Conservation (phyloP, 345 rosid genomes). For the Aurinia saxatilis region DNA sequence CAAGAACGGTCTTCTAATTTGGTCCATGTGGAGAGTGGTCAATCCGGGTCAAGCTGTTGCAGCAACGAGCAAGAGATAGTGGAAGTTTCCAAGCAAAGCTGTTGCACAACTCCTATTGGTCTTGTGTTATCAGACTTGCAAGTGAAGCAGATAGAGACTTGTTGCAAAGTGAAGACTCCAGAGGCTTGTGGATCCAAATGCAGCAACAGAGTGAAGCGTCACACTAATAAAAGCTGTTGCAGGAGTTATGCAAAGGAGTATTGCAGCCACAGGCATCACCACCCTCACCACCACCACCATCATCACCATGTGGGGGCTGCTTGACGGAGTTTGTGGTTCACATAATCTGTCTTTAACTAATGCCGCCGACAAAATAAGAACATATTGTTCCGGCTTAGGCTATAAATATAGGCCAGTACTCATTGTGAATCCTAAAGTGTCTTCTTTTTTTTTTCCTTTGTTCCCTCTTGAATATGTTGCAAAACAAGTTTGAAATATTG, state of each 20-base stretch:
- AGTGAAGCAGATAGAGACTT: slow-evolving; percentile 19
- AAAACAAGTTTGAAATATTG: not conserved
- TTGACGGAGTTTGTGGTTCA: not conserved
- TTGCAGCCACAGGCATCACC: slow-evolving; percentile 16
- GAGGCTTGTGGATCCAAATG: slow-evolving; percentile 19
- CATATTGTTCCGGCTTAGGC: not conserved
- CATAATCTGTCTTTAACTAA: not conserved
- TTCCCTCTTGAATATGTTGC: not conserved
- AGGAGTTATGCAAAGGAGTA: slow-evolving; percentile 25
- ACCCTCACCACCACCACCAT: slow-evolving; percentile 12
- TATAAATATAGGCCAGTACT: not conserved
- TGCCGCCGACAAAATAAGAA: not conserved
- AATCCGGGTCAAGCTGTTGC: slow-evolving; percentile 12
- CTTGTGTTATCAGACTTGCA: slow-evolving; percentile 11
- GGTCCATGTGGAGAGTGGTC: not conserved
- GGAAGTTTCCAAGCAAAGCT: not conserved
- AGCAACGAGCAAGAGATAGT: slow-evolving; percentile 10
- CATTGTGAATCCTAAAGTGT: not conserved
- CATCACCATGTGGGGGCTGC: slow-evolving; percentile 24
- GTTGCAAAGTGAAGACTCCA: slow-evolving; percentile 20
- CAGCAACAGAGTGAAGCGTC: slow-evolving; percentile 6
- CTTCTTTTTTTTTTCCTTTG: not conserved
- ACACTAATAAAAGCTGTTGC: slow-evolving; percentile 26
- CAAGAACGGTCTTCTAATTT: slow-evolving; percentile 13
- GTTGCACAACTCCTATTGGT: slow-evolving; percentile 10